phyloP scores from a whole-genome alignment of 1,284 basidiomycete genomes.

The Ganoderma sinense region DNA sequence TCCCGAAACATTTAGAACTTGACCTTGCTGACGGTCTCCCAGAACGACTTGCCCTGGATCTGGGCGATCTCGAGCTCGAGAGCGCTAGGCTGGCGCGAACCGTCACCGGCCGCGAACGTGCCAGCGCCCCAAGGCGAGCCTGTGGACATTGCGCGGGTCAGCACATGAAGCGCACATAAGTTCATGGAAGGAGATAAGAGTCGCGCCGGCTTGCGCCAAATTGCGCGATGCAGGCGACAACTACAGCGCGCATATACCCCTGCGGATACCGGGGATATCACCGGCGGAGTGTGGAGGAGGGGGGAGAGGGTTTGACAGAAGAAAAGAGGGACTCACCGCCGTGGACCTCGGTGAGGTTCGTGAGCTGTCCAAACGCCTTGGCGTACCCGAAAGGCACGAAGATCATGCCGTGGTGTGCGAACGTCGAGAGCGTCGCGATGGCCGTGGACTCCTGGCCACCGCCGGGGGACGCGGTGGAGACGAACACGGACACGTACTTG shows the following conservation, averaged over 20 bases:
- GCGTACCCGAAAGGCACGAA: constrained; percentile 86
- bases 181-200: not conserved
- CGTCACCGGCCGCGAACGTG: constrained; percentile 69
- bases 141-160: constrained; percentile 33
- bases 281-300: not conserved
- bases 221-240: not conserved
- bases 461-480: constrained; percentile 70
- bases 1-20: constrained; percentile 32
- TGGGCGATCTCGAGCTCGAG: constrained; percentile 73
- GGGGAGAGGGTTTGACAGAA: not conserved
- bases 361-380: constrained; percentile 60
- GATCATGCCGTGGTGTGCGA: constrained; percentile 83
- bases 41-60: constrained; percentile 73
- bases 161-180: not conserved
- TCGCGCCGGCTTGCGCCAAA: not conserved
- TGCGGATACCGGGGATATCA: not conserved
- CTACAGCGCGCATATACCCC: not conserved
- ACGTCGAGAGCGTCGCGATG: constrained; percentile 71
- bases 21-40: constrained; percentile 53
- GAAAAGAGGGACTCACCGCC: constrained; percentile 60
- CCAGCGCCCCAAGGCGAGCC: constrained; percentile 82
- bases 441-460: constrained; percentile 82
- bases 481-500: constrained; percentile 83
- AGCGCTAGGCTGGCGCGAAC: constrained; percentile 65
- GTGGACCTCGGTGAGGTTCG: constrained; percentile 68